Evolutionary conservation across 2,329 filamentous ascomycete genomes (phyloP), one percentile per base, ranked within the genome.

Genomic region (Scortechinia acanthostroma): DNA sequence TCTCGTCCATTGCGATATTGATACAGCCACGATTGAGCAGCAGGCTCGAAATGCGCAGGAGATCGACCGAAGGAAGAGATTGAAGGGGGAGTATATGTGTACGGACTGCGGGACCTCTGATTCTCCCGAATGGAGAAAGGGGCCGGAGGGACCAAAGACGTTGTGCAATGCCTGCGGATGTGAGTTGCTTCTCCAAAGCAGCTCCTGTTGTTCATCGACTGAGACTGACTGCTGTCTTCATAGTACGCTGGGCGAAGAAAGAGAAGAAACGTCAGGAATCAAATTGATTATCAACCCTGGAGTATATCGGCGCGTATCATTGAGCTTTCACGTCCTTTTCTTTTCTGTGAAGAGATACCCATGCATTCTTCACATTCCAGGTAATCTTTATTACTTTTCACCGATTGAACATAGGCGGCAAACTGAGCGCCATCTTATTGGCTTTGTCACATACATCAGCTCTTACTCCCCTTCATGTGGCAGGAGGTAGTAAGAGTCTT

Each of bases 81-180:
- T 77, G 30, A 82, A 80, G 56, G 66, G 80, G 45, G 77, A 82
- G 52, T 81, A 82, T 54, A 74, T 80, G 17, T 83, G 78, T 52
- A 74, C 74, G 2, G 78, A 83, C 53, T 83, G 78, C 52, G 78
- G 78, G 16, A 82, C 77, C 1, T 64, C 79, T 15, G 77, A 81
- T 51, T 78, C 73, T n/a, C 78, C 78, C 0, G 78, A 83, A 56
- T 83, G 78, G 78, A 65, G 78, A 43, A 82, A 80, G 54, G 78
- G 78, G 1, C 78, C 78, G 0, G 77, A 72, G 47, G 78, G 78
- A 21, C 78, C 77, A 2, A 82, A 83, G 58, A 82, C 78, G 4
- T 54, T 83, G 28, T 83, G 78, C 55, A 83, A 83, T 64, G 78
- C 78, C 21, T 83, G 78, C 57, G 78, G 78, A 52, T 65, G 72